These are phyloP conservation scores for Pythium monospermum DNA, from an alignment of 352 stramenopile genomes.

Conservation along the genomic window DNA sequence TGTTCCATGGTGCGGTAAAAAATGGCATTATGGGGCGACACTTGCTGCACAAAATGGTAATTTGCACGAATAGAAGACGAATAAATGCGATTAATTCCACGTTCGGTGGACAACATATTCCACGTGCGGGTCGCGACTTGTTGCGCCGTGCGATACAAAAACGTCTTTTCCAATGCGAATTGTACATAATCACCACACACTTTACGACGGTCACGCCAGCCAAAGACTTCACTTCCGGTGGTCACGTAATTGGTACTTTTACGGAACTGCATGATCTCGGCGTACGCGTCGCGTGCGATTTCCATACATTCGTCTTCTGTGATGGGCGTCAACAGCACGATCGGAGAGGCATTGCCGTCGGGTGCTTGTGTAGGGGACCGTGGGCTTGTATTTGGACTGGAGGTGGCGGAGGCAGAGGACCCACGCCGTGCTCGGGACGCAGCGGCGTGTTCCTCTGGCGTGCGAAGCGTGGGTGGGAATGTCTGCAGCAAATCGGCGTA, in stretches of 20 bases:
- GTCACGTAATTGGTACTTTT: constrained; percentile 15
- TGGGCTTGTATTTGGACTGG: background rate
- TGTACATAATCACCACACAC: constrained; percentile 20
- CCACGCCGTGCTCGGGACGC: background rate
- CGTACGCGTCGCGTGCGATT: constrained; percentile 5
- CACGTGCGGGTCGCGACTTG: constrained; percentile 22
- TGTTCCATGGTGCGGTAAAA: constrained; percentile 17
- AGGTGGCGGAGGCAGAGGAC: background rate
- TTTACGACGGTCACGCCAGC: constrained; percentile 29
- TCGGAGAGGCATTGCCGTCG: background rate
- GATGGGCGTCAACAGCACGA: constrained; percentile 29
- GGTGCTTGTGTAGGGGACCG: background rate
- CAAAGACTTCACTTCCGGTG: constrained; percentile 27
- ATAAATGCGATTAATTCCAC: constrained; percentile 16
- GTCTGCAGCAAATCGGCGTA: constrained; percentile 16
- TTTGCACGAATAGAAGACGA: constrained; percentile 12
- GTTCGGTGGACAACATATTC: constrained; percentile 15
- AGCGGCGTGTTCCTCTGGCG: constrained; percentile 4
- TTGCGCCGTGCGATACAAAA: constrained; percentile 13
- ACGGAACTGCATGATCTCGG: constrained; percentile 15
- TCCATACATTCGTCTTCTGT: constrained; percentile 37
- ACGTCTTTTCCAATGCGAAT: constrained; percentile 31
- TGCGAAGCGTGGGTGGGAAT: constrained; percentile 7
- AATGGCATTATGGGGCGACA: constrained; percentile 22
- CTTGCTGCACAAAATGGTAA: constrained; percentile 9